A percentile compares a stretch with the other conserved stretches of the same genome.
Evolutionary conservation across 1,284 basidiomycete genomes (phyloP).

Genomic region (Puccinia hordei): DNA sequence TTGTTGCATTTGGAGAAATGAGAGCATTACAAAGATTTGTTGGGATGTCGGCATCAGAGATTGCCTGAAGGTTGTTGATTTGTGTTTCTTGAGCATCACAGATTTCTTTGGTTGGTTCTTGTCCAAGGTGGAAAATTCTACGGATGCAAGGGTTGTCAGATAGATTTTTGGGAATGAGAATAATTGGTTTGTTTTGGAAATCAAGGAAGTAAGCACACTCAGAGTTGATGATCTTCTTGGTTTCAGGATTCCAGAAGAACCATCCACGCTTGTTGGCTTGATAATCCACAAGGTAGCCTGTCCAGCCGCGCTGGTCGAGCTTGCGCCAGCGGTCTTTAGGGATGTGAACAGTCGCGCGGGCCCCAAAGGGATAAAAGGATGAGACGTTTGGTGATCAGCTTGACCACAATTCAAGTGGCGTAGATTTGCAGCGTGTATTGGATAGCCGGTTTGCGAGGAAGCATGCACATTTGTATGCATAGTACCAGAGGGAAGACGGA

Average conservation of each 20-base stretch:
- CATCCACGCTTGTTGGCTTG: not conserved
- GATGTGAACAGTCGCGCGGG: not conserved
- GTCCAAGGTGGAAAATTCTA: not conserved
- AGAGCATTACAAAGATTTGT: not conserved
- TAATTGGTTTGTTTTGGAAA: not conserved
- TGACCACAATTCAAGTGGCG: not conserved
- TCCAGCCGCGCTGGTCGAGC: not conserved
- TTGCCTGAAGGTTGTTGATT: not conserved
- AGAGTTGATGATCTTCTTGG: not conserved
- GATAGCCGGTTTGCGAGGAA: not conserved
- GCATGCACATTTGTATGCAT: too few relatives aligned
- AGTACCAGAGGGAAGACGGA: too few relatives aligned
- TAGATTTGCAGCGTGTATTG: not conserved
- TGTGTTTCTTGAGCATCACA: not conserved
- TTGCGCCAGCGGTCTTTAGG: not conserved
- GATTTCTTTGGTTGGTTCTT: not conserved
- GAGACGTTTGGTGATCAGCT: not conserved
- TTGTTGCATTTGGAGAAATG: not conserved
- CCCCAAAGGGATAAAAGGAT: not conserved
- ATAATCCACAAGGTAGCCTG: not conserved
- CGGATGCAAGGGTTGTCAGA: not conserved
- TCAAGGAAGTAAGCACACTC: not conserved
- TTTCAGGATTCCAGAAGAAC: not conserved
- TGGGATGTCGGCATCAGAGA: not conserved
- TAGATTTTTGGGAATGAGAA: too few relatives aligned